Base-by-base conservation (phyloP, 1,284 basidiomycete species). In the Cryptococcus jaspeensis region DNA sequence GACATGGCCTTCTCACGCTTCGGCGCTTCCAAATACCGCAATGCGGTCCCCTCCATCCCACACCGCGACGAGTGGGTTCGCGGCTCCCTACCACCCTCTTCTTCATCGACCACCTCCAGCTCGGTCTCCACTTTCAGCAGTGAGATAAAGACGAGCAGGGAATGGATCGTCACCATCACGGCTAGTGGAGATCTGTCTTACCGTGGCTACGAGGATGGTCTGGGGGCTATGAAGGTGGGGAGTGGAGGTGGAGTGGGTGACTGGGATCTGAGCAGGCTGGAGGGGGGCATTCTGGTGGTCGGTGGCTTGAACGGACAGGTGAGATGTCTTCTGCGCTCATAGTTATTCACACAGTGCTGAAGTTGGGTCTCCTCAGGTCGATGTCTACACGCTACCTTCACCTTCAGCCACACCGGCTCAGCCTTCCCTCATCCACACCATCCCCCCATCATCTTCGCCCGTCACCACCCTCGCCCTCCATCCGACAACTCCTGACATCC, bases 381-480 rank as follows among this genome's bases (percentile, higher is more conserved):
- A 58, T 4, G 53, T 64, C 15, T 64, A 66, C 44, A 9, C 39
- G 16, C 35, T 67, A 8, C 61, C 63, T 12, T 2, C 53, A 6
- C 11, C 51, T 13, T 49, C 61, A 11, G 39, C 25, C 9, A 2
- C 41, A 2, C 12, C 44, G 18, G 16, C 22, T 1, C 23, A 54
- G 18, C 50, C 55, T 6, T 52, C 49, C 13, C 40, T 53, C 1
- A 13, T 49, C 3, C 57, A 52, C 22, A 60, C 62, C 1, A 63
- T 66, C 9, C 35, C 59, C 48, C 18, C 36, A 36, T 62, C 61
- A 2, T 49, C 55, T 13, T 62, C 64, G 18, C 45, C 73, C 2
- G 63, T 78, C 37, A 74, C 74, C 25, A 65, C 62, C 44, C 44
- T 80, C 38, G 35, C 66, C 2, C 67, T 79, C 20, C 79, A 80